A percentile compares a stretch with the other conserved stretches of the same genome.
These are phyloP conservation scores for Aspergillus neoniger DNA, from an alignment of 2,329 filamentous ascomycete species.

Conservation along the genomic window DNA sequence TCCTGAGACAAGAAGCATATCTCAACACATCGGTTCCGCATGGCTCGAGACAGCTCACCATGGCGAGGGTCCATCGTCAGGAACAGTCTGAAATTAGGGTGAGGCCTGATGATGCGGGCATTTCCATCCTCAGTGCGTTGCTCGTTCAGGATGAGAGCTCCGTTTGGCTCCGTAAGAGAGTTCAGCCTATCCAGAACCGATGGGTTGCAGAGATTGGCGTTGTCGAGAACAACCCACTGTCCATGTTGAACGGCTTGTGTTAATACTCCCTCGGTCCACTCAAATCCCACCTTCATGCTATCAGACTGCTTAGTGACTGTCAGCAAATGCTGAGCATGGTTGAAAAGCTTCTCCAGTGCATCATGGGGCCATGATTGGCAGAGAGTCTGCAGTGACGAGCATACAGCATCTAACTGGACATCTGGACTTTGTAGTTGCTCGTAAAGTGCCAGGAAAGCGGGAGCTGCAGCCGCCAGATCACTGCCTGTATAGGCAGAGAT, in stretches of 20 bases:
- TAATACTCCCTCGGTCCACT: constrained; percentile 93
- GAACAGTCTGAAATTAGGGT: constrained; percentile 87
- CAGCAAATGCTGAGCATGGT: constrained; percentile 54
- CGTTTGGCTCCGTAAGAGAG: constrained; percentile 87
- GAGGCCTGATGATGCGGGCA: constrained; percentile 76
- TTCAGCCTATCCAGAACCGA: constrained; percentile 94
- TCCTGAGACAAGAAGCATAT: constrained; percentile 67
- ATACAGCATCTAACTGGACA: constrained; percentile 33
- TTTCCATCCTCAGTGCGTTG: constrained; percentile 81
- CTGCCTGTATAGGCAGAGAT: constrained; percentile 32
- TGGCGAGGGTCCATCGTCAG: constrained; percentile 89
- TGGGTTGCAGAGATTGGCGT: constrained; percentile 93
- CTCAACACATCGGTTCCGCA: constrained; percentile 93
- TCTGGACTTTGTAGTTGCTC: constrained; percentile 33
- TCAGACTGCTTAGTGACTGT: constrained; percentile 60
- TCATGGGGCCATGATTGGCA: constrained; percentile 48
- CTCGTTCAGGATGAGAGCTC: constrained; percentile 87
- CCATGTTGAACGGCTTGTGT: constrained; percentile 83
- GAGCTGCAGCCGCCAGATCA: constrained; percentile 22
- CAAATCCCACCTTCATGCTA: constrained; percentile 72
- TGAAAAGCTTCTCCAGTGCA: constrained; percentile 51
- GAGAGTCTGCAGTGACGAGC: constrained; percentile 36
- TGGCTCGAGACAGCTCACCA: constrained; percentile 91
- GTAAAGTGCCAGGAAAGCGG: constrained; percentile 35
- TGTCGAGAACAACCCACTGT: constrained; percentile 92